Evolutionary conservation across 176 grass and related monocot genomes (phyloP).

Genomic region (Carex littledalei): DNA sequence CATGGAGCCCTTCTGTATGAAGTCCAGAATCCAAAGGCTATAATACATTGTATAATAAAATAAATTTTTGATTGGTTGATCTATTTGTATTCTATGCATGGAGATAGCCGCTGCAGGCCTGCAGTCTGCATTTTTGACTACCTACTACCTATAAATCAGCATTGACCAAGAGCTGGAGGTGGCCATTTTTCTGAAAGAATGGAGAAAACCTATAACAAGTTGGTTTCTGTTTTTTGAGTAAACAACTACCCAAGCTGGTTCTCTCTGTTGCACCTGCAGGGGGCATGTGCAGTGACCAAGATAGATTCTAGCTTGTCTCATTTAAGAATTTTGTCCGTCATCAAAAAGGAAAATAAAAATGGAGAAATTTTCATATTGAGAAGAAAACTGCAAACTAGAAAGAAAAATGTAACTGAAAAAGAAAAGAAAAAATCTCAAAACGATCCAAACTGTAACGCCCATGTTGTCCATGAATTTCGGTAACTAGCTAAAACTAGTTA

Average conservation of each 20-base stretch:
- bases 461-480: background rate
- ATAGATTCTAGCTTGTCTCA: conserved; percentile 13
- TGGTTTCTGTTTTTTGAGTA: background rate
- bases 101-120: background rate
- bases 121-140: conserved; percentile 11
- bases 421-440: background rate
- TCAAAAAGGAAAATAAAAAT: background rate
- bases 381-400: background rate
- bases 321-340: background rate
- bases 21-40: background rate
- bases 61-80: background rate
- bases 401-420: background rate
- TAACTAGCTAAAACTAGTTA: background rate
- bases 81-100: conserved; percentile 6
- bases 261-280: background rate
- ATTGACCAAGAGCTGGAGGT: conserved; percentile 1
- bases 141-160: background rate
- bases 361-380: background rate
- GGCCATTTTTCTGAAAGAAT: background rate
- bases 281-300: conserved; percentile 23
- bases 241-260: conserved; percentile 1
- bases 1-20: conserved; percentile 14
- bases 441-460: background rate
- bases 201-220: background rate
- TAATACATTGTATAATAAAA: conserved; percentile 5